These are phyloP conservation scores for Whalleya microplaca DNA, from an alignment of 2,329 filamentous ascomycete species.

Conservation along the genomic window DNA sequence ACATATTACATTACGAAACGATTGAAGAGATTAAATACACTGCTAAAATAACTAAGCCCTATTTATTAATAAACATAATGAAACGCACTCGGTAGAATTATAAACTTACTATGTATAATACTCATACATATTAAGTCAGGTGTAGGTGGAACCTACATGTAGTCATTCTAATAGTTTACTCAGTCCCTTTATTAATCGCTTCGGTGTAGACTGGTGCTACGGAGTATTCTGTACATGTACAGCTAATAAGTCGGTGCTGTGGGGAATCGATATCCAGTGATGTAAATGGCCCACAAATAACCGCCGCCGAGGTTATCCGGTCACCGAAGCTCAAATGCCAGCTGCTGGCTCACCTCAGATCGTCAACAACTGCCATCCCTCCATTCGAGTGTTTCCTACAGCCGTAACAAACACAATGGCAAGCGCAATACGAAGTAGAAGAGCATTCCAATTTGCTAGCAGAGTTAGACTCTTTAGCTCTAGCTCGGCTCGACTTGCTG, in stretches of 20 bases:
- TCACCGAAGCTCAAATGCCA: conserved; percentile 4
- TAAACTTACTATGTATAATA: too few species aligned
- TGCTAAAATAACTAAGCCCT: too few species aligned
- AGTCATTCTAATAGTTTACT: too few species aligned
- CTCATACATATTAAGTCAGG: too few species aligned
- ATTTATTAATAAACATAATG: too few species aligned
- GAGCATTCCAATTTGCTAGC: conserved; percentile 42
- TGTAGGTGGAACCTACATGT: too few species aligned
- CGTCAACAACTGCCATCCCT: conserved; percentile 12
- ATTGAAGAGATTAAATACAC: too few species aligned
- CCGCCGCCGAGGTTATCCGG: conserved; percentile 38
- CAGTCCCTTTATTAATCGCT: too few species aligned
- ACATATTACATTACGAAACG: too few species aligned
- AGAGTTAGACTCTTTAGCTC: conserved; percentile 70
- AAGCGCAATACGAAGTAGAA: conserved; percentile 43
- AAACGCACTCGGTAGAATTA: too few species aligned
- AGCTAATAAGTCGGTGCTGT: background rate
- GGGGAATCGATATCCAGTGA: background rate
- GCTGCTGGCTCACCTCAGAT: conserved; percentile 3
- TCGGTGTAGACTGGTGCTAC: too few species aligned
- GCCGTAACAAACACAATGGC: conserved; percentile 43
- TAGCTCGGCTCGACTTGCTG: conserved; percentile 60
- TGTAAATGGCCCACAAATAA: conserved; percentile 33
- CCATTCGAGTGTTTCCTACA: background rate
- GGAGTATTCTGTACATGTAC: too few species aligned